Evolutionary conservation across 257 asterid species (phyloP).

Genomic region (Salvia splendens): DNA sequence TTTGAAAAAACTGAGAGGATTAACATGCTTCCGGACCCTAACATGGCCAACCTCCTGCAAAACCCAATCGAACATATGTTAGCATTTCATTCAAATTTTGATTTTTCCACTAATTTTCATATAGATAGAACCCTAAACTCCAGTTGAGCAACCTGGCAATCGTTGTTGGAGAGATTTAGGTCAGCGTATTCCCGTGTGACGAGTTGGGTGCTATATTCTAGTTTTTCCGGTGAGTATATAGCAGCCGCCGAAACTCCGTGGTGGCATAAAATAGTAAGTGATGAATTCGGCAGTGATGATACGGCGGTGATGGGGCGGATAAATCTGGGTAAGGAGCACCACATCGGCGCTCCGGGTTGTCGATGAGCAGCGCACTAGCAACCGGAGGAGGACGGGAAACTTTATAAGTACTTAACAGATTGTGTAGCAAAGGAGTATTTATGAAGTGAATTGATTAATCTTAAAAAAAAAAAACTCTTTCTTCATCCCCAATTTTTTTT

Average conservation of each 20-base stretch:
- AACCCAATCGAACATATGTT: neutral
- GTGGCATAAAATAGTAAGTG: constrained; percentile 32
- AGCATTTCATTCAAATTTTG: constrained; percentile 5
- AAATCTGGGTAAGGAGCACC: constrained; percentile 41
- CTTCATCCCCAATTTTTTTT: no score
- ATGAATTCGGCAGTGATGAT: constrained; percentile 28
- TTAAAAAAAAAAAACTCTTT: no score
- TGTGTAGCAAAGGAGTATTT: no score
- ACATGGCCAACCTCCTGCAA: constrained; percentile 90
- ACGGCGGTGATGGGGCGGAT: constrained; percentile 34
- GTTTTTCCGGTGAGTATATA: constrained; percentile 31
- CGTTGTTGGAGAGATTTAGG: constrained; percentile 70
- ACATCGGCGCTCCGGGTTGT: constrained; percentile 33
- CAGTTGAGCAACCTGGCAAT: constrained; percentile 39
- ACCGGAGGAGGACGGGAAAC: no score
- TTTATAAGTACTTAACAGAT: no score
- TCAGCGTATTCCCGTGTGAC: constrained; percentile 83
- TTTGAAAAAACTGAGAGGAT: constrained; percentile 72
- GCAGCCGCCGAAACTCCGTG: constrained; percentile 35
- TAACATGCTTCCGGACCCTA: constrained; percentile 90
- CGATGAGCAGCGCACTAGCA: no score
- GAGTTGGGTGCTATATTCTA: constrained; percentile 48
- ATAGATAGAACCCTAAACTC: constrained; percentile 8
- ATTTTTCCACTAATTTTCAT: constrained; percentile 1
- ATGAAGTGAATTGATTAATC: no score